Evolutionary conservation across 2,329 filamentous ascomycete genomes (phyloP), one percentile per base, ranked within the genome.

Genomic region (Bimuria novae-zelandiae): DNA sequence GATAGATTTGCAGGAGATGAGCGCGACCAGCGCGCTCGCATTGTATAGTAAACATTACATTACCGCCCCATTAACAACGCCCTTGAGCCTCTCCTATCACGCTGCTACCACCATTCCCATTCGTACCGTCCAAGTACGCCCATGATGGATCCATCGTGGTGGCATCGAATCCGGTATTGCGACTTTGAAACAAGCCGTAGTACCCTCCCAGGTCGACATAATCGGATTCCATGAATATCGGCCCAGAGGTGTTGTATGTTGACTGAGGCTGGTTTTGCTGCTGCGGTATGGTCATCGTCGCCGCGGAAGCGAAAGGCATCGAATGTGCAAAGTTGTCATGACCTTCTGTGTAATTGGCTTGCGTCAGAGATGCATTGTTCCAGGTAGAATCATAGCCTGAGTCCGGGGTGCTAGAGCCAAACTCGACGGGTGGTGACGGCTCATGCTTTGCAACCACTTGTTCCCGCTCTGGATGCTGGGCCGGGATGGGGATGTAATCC

Each of bases 321-420:
- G 32, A 19, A 2, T 47, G 44, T 7, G 32, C 23, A 33, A 47
- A 32, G 25, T 23, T 27, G 7, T 22, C 42, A 11, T 35, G 46
- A 22, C 12, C 8, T 22, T 25, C 40, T 11, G 23, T 17, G 22
- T 44, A 32, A 11, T 22, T 21, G 7, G 39, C 42, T n/a, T 19
- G 33, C 16, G 41, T 16, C n/a, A 37, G 14, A 3, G 25, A 7
- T 5, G 43, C 33, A 27, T 46, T 11, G 19, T 54, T 43, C 54
- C 56, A 55, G 10, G 30, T 55, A 4, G 59, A 60, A 16, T 61
- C 60, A 52, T 66, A 66, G 10, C 63, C 63, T 8, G 63, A 63
- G 25, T 64, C 63, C 25, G 61, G 60, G 2, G 61, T 62, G 16
- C 42, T 56, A 3, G 54, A 54, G 16, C 40, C 23, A 2, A 8